Evolutionary conservation across 1,284 basidiomycete genomes (phyloP), one percentile per base, ranked within the genome.

Genomic region (Leccinum solheimii): DNA sequence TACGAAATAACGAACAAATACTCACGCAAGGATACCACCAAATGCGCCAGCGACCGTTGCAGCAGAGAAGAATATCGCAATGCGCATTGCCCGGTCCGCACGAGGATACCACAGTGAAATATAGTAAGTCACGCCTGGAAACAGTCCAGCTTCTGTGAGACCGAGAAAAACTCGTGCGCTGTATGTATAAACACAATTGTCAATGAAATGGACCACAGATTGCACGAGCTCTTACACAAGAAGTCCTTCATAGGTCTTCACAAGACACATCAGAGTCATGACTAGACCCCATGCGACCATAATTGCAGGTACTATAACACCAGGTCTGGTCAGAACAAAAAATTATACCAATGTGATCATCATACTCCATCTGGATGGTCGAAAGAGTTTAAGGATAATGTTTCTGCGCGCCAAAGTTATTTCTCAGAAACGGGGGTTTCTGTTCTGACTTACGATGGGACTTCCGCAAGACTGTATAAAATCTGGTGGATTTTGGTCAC

Each of bases 31-130:
- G 55, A 78, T 66, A n/a, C 77, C 77, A 16, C 76, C 78, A 55
- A 80, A 80, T 9, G 79, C 79, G 54, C 78, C 84, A 21, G 83
- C 81, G 43, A 83, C 62, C 2, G 83, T 84, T 13, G 84, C 82
- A 43, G 83, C 83, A 21, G 84, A 84, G 70, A 85, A 84, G 74
- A 86, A 85, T 53, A 86, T 81, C 2, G 84, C 83, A 48, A 85
- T 79, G 23, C 84, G 77, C 57, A 69, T 72, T n/a, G 80, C 81
- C 23, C 81, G 77, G 64, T 85, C 83, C 21, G 73, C 74, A 36
- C 79, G 73, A 8, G 82, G 79, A 61, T 86, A 86, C 84, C 83
- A 84, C 49, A 83, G 65, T 11, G 82, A 81, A 50, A 84, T 77
- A 65, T 85, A 85, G 61, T 82, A 86, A 0, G 77, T 80, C 59